These are phyloP conservation scores for Jamesozyma piceae DNA, from an alignment of 805 yeast genomes.

Conservation along the genomic window DNA sequence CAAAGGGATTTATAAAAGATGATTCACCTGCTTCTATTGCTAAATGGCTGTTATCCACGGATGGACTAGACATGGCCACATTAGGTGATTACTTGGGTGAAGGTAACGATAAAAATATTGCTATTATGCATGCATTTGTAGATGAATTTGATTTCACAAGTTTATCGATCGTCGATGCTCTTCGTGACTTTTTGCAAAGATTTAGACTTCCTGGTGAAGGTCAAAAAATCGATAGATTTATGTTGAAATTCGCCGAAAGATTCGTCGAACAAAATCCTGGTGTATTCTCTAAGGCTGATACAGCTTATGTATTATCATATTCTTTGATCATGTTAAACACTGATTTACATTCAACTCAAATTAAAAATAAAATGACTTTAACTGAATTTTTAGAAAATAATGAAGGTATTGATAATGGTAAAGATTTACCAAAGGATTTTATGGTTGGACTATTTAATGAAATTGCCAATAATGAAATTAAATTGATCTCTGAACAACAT, in stretches of 20 bases:
- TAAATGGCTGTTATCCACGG: slow-evolving; percentile 58
- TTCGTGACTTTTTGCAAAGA: slow-evolving; percentile 73
- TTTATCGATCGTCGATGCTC: slow-evolving; percentile 69
- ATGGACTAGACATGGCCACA: slow-evolving; percentile 69
- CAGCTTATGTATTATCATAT: slow-evolving; percentile 86
- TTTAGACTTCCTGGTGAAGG: slow-evolving; percentile 97
- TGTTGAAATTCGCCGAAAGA: slow-evolving; percentile 94
- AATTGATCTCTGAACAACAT: slow-evolving; percentile 86
- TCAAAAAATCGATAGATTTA: slow-evolving; percentile 91
- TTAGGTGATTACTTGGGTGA: slow-evolving; percentile 92
- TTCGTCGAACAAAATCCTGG: slow-evolving; percentile 81
- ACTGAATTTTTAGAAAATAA: slow-evolving; percentile 84
- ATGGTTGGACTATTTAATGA: slow-evolving; percentile 65
- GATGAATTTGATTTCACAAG: slow-evolving; percentile 72
- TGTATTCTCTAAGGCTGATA: slow-evolving; percentile 84
- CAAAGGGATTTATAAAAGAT: slow-evolving; percentile 52
- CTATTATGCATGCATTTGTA: slow-evolving; percentile 88
- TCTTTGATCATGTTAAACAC: slow-evolving; percentile 91
- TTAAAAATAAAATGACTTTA: slow-evolving; percentile 76
- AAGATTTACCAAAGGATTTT: slow-evolving; percentile 68
- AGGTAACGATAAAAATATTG: slow-evolving; percentile 66
- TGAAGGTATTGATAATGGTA: slow-evolving; percentile 85
- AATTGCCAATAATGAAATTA: slow-evolving; percentile 77
- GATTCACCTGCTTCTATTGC: slow-evolving; percentile 66
- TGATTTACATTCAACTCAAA: slow-evolving; percentile 83